A percentile compares a stretch with the other conserved stretches of the same genome.
Conservation (phyloP, 495 filamentous ascomycete species). For the Diplogelasinospora grovesii region DNA sequence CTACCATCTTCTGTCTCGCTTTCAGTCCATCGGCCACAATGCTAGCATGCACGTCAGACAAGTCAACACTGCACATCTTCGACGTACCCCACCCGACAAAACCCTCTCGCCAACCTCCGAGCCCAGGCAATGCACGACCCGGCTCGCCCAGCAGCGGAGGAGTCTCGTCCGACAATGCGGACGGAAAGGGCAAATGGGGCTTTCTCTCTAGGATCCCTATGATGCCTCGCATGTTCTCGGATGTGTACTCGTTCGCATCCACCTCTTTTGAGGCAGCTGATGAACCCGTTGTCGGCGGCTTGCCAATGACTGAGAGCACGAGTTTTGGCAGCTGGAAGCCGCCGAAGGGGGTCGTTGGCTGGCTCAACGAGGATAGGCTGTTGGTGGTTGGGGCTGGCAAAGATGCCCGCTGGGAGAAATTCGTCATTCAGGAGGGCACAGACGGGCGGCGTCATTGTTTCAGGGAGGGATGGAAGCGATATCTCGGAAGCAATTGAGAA, state of each 20-base stretch:
- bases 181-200: conserved; percentile 67
- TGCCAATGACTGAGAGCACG: conserved; percentile 30
- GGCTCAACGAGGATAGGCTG: conserved; percentile 61
- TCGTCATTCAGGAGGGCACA: conserved; percentile 55
- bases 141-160: conserved; percentile 12
- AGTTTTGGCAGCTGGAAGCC: conserved; percentile 47
- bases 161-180: conserved; percentile 19
- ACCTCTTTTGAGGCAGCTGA: conserved; percentile 74
- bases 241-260: conserved; percentile 73
- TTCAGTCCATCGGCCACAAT: conserved; percentile 73
- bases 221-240: conserved; percentile 73
- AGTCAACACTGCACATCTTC: conserved; percentile 90
- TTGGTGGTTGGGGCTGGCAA: conserved; percentile 74
- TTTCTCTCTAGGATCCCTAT: conserved; percentile 70
- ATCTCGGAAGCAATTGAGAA: conserved; percentile 43
- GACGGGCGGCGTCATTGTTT: conserved; percentile 56
- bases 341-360: conserved; percentile 70
- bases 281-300: conserved; percentile 43
- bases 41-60: conserved; percentile 94
- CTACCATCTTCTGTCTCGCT: conserved; percentile 76
- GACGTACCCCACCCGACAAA: conserved; percentile 53
- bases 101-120: conserved; percentile 66
- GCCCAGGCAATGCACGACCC: conserved; percentile 33
- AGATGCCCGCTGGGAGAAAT: conserved; percentile 81
- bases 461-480: conserved; percentile 76